Base-by-base conservation (phyloP, 352 stramenopile genomes). In the Phytopythium chamaehyphon region DNA sequence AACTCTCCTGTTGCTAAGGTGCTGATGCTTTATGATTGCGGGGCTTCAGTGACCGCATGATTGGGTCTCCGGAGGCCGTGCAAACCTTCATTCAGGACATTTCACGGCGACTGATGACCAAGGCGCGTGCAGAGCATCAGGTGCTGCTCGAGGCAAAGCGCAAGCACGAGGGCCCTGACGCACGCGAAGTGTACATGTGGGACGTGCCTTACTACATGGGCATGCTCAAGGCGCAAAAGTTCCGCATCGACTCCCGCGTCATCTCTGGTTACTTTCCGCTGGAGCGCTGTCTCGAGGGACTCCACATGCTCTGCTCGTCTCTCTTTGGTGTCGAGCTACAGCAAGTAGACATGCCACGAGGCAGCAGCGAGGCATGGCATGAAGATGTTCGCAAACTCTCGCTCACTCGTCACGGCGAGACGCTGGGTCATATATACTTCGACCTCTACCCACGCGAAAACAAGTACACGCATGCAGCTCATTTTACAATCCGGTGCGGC, bases 401-500 rank as follows among this genome's bases (percentile, higher is more conserved):
- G 24, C 77, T 98, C n/a, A 80, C 72, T 18, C 73, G 71, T 7
- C 47, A 73, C 14, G 75, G 71, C 31, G 57, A 82, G 46, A 73
- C 64, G 18, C 54, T 98, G 10, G 95, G 95, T 4, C 90, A 80
- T 21, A 95, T 98, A 53, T 98, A 98, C 73, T 89, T 98, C 39
- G 96, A 99, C 63, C 62, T 98, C 55, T 96, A 98, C 73, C 88
- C 90, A 23, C 77, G 96, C 19, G 63, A 57, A 10, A 61, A 85
- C 71, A 96, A 96, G 65, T 93, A 93, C 62, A 82, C 75, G 40
- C 85, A 93, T 51, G 84, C 87, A 9, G 87, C 88, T 21, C 88
- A 99, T 71, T 99, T 98, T 62, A 98, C 96, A 5, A 93, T 99
- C 51, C 90, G 90, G 33, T 98, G 96, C 65, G 95, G 96, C 40